Evolutionary conservation across 352 stramenopile species (phyloP), one percentile per base, ranked within the genome.

Genomic region (Pythium aristosporum): DNA sequence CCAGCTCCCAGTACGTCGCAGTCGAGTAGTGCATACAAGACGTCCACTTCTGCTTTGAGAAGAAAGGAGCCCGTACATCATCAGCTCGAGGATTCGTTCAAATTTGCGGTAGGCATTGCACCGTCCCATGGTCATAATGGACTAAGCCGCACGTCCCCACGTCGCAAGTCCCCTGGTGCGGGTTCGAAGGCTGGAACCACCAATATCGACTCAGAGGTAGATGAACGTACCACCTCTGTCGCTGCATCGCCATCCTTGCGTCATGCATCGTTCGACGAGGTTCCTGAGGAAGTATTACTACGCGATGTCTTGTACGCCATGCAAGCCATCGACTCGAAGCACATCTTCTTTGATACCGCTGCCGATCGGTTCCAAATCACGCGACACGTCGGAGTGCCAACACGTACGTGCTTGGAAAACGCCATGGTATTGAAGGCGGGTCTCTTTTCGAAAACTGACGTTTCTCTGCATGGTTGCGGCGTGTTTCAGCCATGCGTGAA

Each of bases 321-420:
- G 48, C 92, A 98, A 74, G 93, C 89, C 28, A 97, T 98, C 55
- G 93, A 98, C 49, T 97, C 91, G 15, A 83, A 85, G 23, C 93
- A 96, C 52, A 73, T 96, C 25, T 94, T 87, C 65, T 94, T 94
- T 71, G 87, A 96, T 49, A 71, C 77, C 7, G 74, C 76, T 39
- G 74, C 74, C 10, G 87, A 95, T 47, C 80, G 82, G 20, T 94
- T 94, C 62, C 84, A 94, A 62, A 89, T 96, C 60, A 89, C 82
- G 10, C 68, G 77, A 52, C 80, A 84, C 54, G 84, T 87, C 9
- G 80, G 84, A 5, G 84, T 96, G 2, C 83, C 86, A 39, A 89
- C 83, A 5, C 86, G 87, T 96, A 79, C 52, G 82, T 83, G 23
- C 15, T 47, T 20, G 13, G 2, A 20, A 50, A 16, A 16, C 25